These are phyloP conservation scores for Penicillium malachiteum DNA, from an alignment of 495 filamentous ascomycete species.

Conservation along the genomic window DNA sequence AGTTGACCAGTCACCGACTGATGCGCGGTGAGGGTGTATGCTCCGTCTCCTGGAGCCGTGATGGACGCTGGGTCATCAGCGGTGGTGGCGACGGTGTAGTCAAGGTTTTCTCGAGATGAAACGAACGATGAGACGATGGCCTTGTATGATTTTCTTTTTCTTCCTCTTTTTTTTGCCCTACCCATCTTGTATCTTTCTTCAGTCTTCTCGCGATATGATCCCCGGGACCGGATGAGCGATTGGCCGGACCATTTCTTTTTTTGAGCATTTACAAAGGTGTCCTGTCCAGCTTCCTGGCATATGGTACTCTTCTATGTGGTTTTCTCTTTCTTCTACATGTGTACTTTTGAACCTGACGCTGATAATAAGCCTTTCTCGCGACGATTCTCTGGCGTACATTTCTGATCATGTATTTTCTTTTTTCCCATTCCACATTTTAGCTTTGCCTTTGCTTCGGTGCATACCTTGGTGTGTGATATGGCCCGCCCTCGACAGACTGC, in stretches of 20 bases:
- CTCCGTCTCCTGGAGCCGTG: conserved; percentile 88
- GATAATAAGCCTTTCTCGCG: conserved; percentile 26
- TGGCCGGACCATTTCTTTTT: conserved; percentile 35
- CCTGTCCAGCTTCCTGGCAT: conserved; percentile 34
- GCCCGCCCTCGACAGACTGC: background rate
- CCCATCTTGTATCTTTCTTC: conserved; percentile 21
- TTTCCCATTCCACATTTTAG: conserved; percentile 12
- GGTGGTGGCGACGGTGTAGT: conserved; percentile 96
- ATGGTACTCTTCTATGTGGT: conserved; percentile 37
- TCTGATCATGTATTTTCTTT: conserved; percentile 14
- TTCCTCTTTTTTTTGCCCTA: conserved; percentile 22
- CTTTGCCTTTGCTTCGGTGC: conserved; percentile 11
- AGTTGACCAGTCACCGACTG: conserved; percentile 82
- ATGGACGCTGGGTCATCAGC: conserved; percentile 90
- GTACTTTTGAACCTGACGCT: conserved; percentile 26
- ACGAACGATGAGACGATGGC: conserved; percentile 25
- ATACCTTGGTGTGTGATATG: conserved; percentile 13
- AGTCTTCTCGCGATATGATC: conserved; percentile 33
- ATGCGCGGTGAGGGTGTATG: conserved; percentile 97
- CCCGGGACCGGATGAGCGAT: conserved; percentile 46
- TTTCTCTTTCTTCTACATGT: conserved; percentile 27
- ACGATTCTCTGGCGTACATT: conserved; percentile 30
- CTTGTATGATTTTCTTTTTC: conserved; percentile 38
- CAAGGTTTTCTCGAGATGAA: conserved; percentile 81
- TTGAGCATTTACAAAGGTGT: conserved; percentile 47